Base-by-base conservation (phyloP, 768 basidiomycete genomes). In the Tubosaeta brunneosetosa region DNA sequence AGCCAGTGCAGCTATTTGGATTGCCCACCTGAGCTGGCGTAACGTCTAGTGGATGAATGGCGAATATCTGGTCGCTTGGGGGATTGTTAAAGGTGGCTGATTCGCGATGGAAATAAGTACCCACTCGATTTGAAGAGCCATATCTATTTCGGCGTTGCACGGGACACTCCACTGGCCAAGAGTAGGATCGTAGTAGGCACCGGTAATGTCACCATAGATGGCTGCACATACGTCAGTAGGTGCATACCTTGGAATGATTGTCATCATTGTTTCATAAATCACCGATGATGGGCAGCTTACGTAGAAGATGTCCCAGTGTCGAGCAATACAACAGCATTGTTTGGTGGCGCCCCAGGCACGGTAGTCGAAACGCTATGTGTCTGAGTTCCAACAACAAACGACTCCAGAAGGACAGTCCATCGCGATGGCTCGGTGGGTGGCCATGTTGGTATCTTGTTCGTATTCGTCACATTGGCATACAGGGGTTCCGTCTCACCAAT, bases 281-380 rank as follows among this genome's bases (percentile, higher is more conserved):
- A 31, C 33, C 3, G 34, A 36, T 19, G 47, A 44, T 12, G 38
- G 48, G 27, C 63, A 7, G 60, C 86, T 53, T 64, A 88, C 85
- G 86, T 83, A 66, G 83, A 90, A 3, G 90, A 89, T 4, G 91
- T 85, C 6, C 91, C 91, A 53, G 81, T 91, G 66, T 93, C 91
- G 49, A 93, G 76, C 31, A 89, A 72, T 22, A 81, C 79, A 44
- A 92, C 88, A 6, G 87, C 88, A 60, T 84, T 83, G 58, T 84
- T 82, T 31, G 73, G 71, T 6, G 89, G 87, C 1, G 79, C 89
- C 29, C 72, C 74, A 4, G 66, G 41, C 26, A 91, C 81, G 7
- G 65, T 70, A 22, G 80, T 84, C 3, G 76, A 77, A 11, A 88
- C 81, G 13, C 75, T 62, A 27, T 77, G 66, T 17, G 77, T 74